Base-by-base conservation (phyloP, 805 yeast species). In the Teunomyces pallodes region DNA sequence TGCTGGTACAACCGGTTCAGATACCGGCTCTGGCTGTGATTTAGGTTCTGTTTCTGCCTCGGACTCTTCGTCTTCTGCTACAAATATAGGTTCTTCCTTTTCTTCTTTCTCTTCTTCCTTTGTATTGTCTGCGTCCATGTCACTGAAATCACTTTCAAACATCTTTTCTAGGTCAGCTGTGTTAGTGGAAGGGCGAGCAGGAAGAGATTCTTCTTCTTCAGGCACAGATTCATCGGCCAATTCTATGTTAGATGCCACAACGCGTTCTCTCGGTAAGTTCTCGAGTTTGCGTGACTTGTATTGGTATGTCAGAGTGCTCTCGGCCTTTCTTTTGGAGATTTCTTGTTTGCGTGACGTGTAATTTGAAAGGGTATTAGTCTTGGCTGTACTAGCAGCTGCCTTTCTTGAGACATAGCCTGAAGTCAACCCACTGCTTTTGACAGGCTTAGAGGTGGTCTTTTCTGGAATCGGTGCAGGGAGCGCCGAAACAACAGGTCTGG, bases 241-340 rank as follows among this genome's bases (percentile, higher is more conserved):
- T 13, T 6, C 46, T 8, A 49, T 51, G 4, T 12, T 14, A 4
- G 74, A 64, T n/a, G 67, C 58, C 4, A 71, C 64, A 26, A 72
- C 74, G 20, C 74, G 59, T 44, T 74, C 77, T 36, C 54, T 61
- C 9, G 70, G 70, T 40, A 56, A 57, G 36, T 54, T 56, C 35
- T 68, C 70, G 12, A 52, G 30, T 49, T 72, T 72, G 13, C 76
- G 56, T 4, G 75, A 70, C 48, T 70, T 70, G 50, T 72, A 72
- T 45, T 65, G 58, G 41, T 54, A 54, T 8, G 35, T 39, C 12
- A 39, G 8, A 2, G 46, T 13, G 5, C 35, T 10, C 41, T 30
- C 28, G 12, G 16, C 10, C 8, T 43, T 38, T 31, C 36, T 30
- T 14, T 30, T 40, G 28, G 26, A 3, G 9, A 17, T 12, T n/a